phyloP scores from a whole-genome alignment of 805 yeast genomes.

The Nakazawaea holstii region DNA sequence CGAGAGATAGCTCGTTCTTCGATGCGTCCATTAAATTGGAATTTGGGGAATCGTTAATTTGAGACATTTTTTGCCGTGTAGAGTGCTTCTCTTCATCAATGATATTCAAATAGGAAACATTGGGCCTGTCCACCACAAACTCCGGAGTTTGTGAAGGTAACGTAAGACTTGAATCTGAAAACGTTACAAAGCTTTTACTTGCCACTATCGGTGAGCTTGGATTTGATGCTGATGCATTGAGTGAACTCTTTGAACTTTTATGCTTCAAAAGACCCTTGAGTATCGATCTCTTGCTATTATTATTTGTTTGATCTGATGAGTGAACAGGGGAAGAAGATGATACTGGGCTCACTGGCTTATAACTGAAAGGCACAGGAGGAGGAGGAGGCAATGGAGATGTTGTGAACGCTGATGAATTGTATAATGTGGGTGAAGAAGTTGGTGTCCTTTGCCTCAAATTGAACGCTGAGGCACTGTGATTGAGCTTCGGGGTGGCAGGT shows the following conservation, averaged over 20 bases:
- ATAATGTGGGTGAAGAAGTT: conserved; percentile 4
- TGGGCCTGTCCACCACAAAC: conserved; percentile 8
- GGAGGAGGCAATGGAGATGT: conserved; percentile 8
- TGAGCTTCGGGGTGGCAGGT: background rate
- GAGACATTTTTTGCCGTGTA: background rate
- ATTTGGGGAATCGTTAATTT: background rate
- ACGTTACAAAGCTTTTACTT: conserved; percentile 9
- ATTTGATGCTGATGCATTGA: background rate
- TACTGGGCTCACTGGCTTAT: background rate
- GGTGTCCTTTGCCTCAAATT: conserved; percentile 5
- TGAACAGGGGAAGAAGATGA: background rate
- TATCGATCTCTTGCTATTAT: background rate
- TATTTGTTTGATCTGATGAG: background rate
- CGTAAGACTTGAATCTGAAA: conserved; percentile 2
- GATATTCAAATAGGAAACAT: background rate
- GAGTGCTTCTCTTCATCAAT: background rate
- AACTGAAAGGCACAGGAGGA: background rate
- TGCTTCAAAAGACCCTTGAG: conserved; percentile 9
- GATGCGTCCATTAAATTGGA: background rate
- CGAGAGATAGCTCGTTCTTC: background rate
- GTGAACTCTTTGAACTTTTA: conserved; percentile 7
- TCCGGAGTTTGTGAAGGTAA: conserved; percentile 4
- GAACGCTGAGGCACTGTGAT: conserved; percentile 3
- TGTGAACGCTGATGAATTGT: conserved; percentile 3
- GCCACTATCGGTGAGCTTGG: conserved; percentile 7